Percentiles rank a stretch among this genome's conserved stretches.
These are phyloP conservation scores for Cardamine occulta DNA, from an alignment of 345 rosid genomes.

Conservation along the genomic window DNA sequence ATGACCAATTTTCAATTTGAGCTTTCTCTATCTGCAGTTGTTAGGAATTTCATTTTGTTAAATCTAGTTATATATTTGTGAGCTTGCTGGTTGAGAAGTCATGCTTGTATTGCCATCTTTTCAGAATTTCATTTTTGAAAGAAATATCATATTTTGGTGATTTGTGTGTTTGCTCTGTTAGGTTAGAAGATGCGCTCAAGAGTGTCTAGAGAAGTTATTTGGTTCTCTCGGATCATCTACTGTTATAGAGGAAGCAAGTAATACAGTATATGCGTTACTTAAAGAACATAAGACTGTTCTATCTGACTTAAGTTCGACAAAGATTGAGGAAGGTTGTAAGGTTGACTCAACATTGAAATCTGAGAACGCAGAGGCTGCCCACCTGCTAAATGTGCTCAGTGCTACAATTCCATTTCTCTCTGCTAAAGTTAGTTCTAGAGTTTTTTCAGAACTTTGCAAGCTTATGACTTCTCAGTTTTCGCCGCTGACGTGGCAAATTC, in stretches of 20 bases:
- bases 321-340: slow-evolving; percentile 50
- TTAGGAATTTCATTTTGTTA: not conserved
- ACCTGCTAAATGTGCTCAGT: slow-evolving; percentile 72
- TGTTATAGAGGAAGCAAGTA: slow-evolving; percentile 71
- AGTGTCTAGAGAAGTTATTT: slow-evolving; percentile 65
- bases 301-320: slow-evolving; percentile 38
- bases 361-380: slow-evolving; percentile 68
- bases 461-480: slow-evolving; percentile 61
- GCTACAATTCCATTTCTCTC: slow-evolving; percentile 58
- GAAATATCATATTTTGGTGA: not conserved
- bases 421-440: slow-evolving; percentile 50
- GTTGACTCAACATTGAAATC: slow-evolving; percentile 49
- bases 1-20: not conserved
- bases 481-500: slow-evolving; percentile 59
- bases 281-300: slow-evolving; percentile 50
- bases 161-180: slow-evolving; percentile 42
- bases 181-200: slow-evolving; percentile 87
- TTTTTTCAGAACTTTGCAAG: slow-evolving; percentile 57
- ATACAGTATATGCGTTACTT: slow-evolving; percentile 52
- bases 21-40: not conserved
- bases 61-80: slow-evolving; percentile 9
- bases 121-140: not conserved
- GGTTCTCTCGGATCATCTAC: slow-evolving; percentile 49
- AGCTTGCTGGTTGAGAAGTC: not conserved
- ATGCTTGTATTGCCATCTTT: slow-evolving; percentile 18